Evolutionary conservation across 805 yeast species (phyloP).

Genomic region (Candida michaelii): DNA sequence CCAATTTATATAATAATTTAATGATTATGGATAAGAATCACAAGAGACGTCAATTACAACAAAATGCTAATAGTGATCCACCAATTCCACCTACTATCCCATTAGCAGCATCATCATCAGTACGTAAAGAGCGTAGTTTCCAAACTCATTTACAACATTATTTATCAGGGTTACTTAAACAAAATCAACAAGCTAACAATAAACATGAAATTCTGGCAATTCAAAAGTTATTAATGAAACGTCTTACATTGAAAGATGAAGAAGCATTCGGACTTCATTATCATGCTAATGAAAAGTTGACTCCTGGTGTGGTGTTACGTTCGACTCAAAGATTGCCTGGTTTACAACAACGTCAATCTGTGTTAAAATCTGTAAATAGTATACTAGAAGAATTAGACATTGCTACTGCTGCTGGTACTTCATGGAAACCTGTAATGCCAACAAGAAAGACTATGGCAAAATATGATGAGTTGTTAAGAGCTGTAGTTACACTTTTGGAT

Average conservation of each 20-base stretch:
- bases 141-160: constrained; percentile 48
- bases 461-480: constrained; percentile 71
- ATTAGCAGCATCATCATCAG: constrained; percentile 53
- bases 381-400: constrained; percentile 76
- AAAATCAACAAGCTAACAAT: constrained; percentile 22
- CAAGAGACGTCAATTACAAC: constrained; percentile 51
- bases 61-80: constrained; percentile 24
- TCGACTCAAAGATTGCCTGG: constrained; percentile 55
- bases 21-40: constrained; percentile 66
- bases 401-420: constrained; percentile 53
- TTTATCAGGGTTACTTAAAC: constrained; percentile 36
- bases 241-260: constrained; percentile 74
- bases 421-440: constrained; percentile 80
- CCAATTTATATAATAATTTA: constrained; percentile 79
- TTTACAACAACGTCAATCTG: constrained; percentile 59
- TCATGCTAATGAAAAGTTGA: constrained; percentile 65
- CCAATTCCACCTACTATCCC: constrained; percentile 62
- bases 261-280: constrained; percentile 79
- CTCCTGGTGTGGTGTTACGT: constrained; percentile 80
- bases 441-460: constrained; percentile 73
- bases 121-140: constrained; percentile 39
- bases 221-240: constrained; percentile 48
- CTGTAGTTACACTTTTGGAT: constrained; percentile 72
- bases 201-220: constrained; percentile 40
- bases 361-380: constrained; percentile 70